Base-by-base conservation (phyloP, 148 eudicot genomes). In the Chenopodium quinoa region DNA sequence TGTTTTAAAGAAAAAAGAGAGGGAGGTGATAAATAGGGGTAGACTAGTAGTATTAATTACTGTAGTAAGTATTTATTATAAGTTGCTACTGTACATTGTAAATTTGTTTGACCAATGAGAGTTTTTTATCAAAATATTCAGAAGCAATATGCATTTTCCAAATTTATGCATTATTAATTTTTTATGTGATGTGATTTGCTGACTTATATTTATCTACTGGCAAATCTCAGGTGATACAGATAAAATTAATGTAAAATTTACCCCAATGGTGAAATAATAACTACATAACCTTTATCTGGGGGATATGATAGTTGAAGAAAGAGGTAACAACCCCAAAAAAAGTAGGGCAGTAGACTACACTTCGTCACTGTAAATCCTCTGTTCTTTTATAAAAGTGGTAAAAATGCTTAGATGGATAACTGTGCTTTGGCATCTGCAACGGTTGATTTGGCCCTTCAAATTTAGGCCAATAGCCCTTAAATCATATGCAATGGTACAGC, bases 31-130 rank as follows among this genome's bases (percentile, higher is more conserved):
- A 69, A 62, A 34, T 81, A 66, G 64, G 20, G 29, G 10, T 60
- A 60, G 69, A 76, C 1, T 74, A 73, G 76, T 64, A 48, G 13
- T 23, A 71, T 2, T 71, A 67, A 23, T 48, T 48, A 14, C 16
- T 37, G 40, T 74, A 80, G 77, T 22, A 65, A 74, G 83, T 82
- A 71, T 70, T 82, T 29, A 82, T 71, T 44, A 82, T 82, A 77
- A 78, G 78, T 77, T 77, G 65, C 25, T 20, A 32, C 47, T 64
- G 80, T 80, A 76, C 37, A 62, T 47, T 84, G 86, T 76, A 80
- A 80, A 84, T 71, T 71, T 84, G 77, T 76, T 76, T 80, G 73
- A 77, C 73, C 64, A 79, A 69, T 80, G 79, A 74, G 69, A 84
- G 54, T 40, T 40, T 27, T 25, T 6, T 48, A 58, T 29, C 50